phyloP scores from a whole-genome alignment of 2,329 filamentous ascomycete genomes.

The Aspergillus aculeatus region DNA sequence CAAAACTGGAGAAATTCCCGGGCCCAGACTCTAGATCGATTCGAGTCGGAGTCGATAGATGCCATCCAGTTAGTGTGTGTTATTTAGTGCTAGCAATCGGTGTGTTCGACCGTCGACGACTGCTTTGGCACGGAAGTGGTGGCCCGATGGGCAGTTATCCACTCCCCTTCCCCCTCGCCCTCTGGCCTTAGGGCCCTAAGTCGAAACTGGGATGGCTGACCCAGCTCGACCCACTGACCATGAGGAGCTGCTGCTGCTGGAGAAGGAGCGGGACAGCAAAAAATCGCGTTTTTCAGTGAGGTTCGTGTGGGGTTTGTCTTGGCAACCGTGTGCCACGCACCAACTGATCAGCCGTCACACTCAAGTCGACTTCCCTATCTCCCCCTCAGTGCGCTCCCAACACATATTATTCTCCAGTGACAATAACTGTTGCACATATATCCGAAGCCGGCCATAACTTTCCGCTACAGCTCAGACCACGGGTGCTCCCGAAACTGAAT shows the following conservation, averaged over 20 bases:
- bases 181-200: not conserved
- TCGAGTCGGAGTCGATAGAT: not conserved
- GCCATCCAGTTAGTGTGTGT: not conserved
- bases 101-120: not conserved
- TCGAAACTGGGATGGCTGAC: not conserved
- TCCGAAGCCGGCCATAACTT: not conserved
- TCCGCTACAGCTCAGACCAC: slow-evolving; percentile 2
- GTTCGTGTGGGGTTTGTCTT: slow-evolving; percentile 10
- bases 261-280: not conserved
- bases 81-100: not conserved
- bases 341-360: not conserved
- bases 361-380: not conserved
- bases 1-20: not conserved
- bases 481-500: slow-evolving; percentile 4
- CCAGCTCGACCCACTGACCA: slow-evolving; percentile 4
- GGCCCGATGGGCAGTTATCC: slow-evolving; percentile 1
- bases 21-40: not conserved
- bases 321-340: slow-evolving; percentile 1
- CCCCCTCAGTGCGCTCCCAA: slow-evolving; percentile 3
- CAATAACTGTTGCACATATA: not conserved
- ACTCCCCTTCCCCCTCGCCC: not conserved
- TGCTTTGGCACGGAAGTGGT: slow-evolving; percentile 2
- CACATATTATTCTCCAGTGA: not conserved
- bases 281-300: slow-evolving; percentile 8
- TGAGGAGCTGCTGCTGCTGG: not conserved